These are phyloP conservation scores for Macrophomina tecta DNA, from an alignment of 2,329 filamentous ascomycete genomes.

Conservation along the genomic window DNA sequence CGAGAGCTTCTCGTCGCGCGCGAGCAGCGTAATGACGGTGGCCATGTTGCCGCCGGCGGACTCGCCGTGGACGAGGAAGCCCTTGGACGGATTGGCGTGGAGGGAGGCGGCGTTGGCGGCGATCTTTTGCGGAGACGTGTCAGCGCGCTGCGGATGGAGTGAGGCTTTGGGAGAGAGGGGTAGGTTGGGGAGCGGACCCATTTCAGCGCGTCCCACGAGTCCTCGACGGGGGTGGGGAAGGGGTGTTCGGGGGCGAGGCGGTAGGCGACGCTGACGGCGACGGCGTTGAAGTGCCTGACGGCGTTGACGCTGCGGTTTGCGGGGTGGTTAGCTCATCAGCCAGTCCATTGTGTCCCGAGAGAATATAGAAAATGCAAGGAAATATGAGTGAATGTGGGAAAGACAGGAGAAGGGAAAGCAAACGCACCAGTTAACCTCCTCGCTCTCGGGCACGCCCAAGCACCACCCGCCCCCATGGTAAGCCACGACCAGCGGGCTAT, in stretches of 20 bases:
- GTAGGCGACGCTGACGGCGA: constrained; percentile 67
- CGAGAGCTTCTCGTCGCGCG: constrained; percentile 30
- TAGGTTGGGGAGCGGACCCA: constrained; percentile 28
- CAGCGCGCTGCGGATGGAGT: neutral
- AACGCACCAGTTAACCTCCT: constrained; percentile 22
- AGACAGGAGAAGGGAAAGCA: neutral
- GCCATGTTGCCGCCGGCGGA: constrained; percentile 34
- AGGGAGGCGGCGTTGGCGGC: constrained; percentile 30
- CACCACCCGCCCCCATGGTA: constrained; percentile 35
- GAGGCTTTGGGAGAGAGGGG: too few species aligned
- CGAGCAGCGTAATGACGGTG: constrained; percentile 31
- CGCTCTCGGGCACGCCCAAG: constrained; percentile 31
- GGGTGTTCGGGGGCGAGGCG: constrained; percentile 67
- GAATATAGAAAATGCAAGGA: neutral
- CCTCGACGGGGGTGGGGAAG: constrained; percentile 68
- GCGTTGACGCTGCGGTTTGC: constrained; percentile 41
- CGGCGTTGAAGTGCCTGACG: constrained; percentile 60
- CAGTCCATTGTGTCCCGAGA: neutral
- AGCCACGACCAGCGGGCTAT: constrained; percentile 32
- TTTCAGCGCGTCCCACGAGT: constrained; percentile 38
- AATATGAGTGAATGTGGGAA: neutral
- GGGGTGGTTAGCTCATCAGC: constrained; percentile 1
- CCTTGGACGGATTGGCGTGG: constrained; percentile 29
- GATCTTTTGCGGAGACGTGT: neutral
- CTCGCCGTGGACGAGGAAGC: constrained; percentile 32